phyloP scores from a whole-genome alignment of 176 grass and related monocot genomes.

The Thalia dealbata region DNA sequence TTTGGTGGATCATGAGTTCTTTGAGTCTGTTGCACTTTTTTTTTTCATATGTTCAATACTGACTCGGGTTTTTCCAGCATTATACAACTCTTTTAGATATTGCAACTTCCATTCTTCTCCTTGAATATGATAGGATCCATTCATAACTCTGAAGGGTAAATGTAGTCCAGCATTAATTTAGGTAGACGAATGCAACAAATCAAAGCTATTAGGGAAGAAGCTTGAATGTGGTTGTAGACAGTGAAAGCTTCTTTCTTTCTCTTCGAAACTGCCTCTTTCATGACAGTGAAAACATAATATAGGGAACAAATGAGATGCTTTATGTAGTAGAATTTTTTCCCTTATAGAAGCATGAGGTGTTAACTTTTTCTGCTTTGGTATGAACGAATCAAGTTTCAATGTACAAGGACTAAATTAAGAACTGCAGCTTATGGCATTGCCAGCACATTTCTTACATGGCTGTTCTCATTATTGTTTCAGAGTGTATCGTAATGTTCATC shows the following conservation, averaged over 20 bases:
- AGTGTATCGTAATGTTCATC: neutral
- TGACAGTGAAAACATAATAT: too few species aligned
- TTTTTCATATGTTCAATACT: neutral
- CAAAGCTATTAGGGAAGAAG: neutral
- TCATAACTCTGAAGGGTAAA: too few species aligned
- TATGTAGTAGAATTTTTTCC: too few species aligned
- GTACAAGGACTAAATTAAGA: too few species aligned
- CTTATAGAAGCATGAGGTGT: too few species aligned
- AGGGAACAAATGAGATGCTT: too few species aligned
- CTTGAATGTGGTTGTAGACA: neutral
- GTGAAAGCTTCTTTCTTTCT: too few species aligned
- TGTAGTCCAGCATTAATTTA: neutral
- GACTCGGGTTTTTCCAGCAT: neutral
- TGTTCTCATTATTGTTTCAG: neutral
- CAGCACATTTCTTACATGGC: neutral
- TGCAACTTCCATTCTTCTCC: neutral
- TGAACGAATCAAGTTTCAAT: too few species aligned
- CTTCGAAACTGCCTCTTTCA: too few species aligned
- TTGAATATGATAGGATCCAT: neutral
- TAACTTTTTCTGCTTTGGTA: too few species aligned
- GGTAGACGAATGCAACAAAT: neutral
- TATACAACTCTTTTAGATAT: neutral
- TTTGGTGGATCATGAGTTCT: neutral
- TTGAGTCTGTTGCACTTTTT: neutral
- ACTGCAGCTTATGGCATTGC: neutral